Evolutionary conservation across 1,139 yeast genomes (phyloP).

Genomic region (Kurtzmaniella quercitrusa): DNA sequence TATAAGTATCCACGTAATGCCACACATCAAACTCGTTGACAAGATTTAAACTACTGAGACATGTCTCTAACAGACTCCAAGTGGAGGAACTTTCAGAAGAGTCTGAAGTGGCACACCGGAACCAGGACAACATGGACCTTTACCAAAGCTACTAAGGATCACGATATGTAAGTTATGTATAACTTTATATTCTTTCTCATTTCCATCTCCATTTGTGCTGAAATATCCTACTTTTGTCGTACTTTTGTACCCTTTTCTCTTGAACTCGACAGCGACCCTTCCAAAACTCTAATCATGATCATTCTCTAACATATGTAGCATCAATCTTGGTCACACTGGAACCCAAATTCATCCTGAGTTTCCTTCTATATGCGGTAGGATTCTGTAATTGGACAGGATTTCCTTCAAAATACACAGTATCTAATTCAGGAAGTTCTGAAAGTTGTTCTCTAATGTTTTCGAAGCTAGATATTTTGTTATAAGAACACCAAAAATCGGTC

Average conservation of each 20-base stretch:
- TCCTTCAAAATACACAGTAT: conserved; percentile 93
- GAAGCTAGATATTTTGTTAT: conserved; percentile 65
- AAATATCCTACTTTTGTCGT: too few species aligned
- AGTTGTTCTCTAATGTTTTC: conserved; percentile 66
- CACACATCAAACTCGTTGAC: background rate
- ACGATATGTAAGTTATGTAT: too few species aligned
- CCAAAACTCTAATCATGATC: too few species aligned
- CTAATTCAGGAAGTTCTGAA: conserved; percentile 58
- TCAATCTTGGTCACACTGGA: conserved; percentile 82
- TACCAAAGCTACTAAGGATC: background rate
- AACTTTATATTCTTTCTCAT: too few species aligned
- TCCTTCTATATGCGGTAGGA: conserved; percentile 80
- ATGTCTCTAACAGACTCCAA: background rate
- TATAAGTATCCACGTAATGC: background rate
- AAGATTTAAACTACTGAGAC: background rate
- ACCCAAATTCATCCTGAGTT: conserved; percentile 67
- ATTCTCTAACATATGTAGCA: conserved; percentile 62
- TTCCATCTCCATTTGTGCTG: too few species aligned
- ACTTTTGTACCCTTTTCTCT: too few species aligned
- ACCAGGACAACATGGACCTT: background rate
- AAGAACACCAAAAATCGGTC: conserved; percentile 93
- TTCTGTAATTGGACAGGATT: conserved; percentile 78
- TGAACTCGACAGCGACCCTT: too few species aligned
- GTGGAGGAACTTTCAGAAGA: background rate
- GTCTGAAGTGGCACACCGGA: background rate